Evolutionary conservation across 352 stramenopile genomes (phyloP), one percentile per base, ranked within the genome.

Genomic region (Phytophthora citrophthora): DNA sequence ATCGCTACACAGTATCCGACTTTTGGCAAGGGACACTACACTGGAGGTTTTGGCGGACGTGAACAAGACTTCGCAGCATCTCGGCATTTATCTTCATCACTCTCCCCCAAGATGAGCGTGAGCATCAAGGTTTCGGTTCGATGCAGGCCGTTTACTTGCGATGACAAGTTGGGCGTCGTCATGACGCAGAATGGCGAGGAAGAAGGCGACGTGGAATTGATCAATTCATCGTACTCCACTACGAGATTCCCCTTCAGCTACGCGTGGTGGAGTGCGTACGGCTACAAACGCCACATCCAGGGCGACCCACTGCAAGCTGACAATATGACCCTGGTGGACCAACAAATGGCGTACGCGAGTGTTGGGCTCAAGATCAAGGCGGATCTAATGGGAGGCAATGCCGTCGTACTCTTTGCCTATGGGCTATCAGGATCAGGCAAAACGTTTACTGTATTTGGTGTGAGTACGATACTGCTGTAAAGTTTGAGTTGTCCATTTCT

Each of bases 351-450:
- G 4, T 98, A 98, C 78, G 74, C 88, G 3, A 83, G 78, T 18
- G 83, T 95, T 45, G 94, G 94, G 2, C 67, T 70, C 31, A 98
- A 98, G 76, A 98, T 98, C 67, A 98, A 98, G 62, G 61, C 76
- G 16, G 93, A 98, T 58, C 69, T 98, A 32, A 76, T 97, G 51
- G 74, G 77, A 16, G 93, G 91, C 13, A 98, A 98, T 54, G 87
- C 91, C n/a, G 91, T 98, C 47, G 93, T 98, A 52, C 72, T 98
- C 20, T 98, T 98, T 61, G 93, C 93, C 23, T 98, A 98, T 72
- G 93, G 93, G 20, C 75, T 98, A 39, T 96, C 83, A 26, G 93
- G 93, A 6, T 97, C 88, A 3, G 93, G 93, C 40, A 98, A 98
- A 62, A 98, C 93, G 0, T 98, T 97, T 64, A 98, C 93, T 1